Evolutionary conservation across 331 rosid species (phyloP), one percentile per base, ranked within the genome.

Genomic region (Rosa hybrid): DNA sequence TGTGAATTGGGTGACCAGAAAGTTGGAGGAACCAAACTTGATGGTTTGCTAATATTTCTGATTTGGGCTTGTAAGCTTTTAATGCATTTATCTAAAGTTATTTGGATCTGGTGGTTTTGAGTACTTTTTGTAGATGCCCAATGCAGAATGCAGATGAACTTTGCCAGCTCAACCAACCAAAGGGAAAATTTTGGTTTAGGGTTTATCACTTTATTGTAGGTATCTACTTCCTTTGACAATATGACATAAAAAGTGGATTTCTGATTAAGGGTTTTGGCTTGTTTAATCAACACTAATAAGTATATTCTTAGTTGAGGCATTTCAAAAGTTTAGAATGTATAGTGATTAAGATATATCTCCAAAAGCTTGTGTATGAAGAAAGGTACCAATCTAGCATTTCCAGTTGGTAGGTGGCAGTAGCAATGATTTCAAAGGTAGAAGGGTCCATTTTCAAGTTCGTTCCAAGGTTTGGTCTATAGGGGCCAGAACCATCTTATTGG

Each of bases 401-500:
- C 72, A 38, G 23, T 73, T 14, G 83, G 83, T 79, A 12, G 70
- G 70, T 64, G 20, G 45, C 42, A 74, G 64, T 42, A 81, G 48
- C 39, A 42, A 68, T 9, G 60, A 25, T 41, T 75, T 30, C 60
- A 34, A 39, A 39, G 20, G 57, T 3, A 4, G 17, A 72, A 9
- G 41, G 34, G 75, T 53, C 51, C 21, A 53, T 17, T 56, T 69
- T 34, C 44, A 20, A 72, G 44, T 75, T 53, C 70, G 23, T 38
- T 63, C 34, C 25, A 59, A 59, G 13, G 64, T 8, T 10, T 21
- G 65, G 65, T 54, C 34, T 21, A 23, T 2, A 21, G 65, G 30
- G 65, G 65, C 65, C 34, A 59, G 34, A 59, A 9, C 14, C 80
- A 77, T 74, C 75, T 82, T 71, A 82, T 82, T 14, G 27, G 75